phyloP scores from a whole-genome alignment of 2,329 filamentous ascomycete genomes.

The Rugonectria rugulosa region DNA sequence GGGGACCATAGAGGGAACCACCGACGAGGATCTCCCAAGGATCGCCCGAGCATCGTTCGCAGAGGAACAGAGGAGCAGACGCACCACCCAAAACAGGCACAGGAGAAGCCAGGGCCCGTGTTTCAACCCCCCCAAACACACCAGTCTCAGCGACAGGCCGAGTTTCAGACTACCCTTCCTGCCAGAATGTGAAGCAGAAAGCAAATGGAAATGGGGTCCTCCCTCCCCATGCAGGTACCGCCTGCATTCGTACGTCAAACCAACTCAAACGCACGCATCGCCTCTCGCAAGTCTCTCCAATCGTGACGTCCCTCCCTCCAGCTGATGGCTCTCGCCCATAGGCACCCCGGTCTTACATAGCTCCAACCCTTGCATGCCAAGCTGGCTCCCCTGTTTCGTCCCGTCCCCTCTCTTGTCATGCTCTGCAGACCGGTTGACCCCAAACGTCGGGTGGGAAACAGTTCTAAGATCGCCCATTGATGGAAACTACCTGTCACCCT shows the following conservation, averaged over 20 bases:
- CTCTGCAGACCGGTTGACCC: slow-evolving; percentile 12
- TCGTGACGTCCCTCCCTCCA: not conserved
- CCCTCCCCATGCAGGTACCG: slow-evolving; percentile 1
- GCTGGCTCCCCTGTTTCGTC: not conserved
- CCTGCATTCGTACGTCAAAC: slow-evolving; percentile 7
- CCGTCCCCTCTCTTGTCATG: not conserved
- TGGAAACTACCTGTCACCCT: not conserved
- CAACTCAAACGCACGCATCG: not conserved
- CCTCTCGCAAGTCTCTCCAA: not conserved
- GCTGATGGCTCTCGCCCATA: slow-evolving; percentile 8
- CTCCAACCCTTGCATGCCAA: too few relatives aligned
- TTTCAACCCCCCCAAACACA: slow-evolving; percentile 19
- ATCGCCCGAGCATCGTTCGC: slow-evolving; percentile 7
- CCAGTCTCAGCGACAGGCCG: not conserved
- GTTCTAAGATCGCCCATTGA: slow-evolving; percentile 6
- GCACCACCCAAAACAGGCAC: slow-evolving; percentile 11
- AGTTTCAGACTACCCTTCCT: slow-evolving; percentile 16
- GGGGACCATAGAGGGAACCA: too few relatives aligned
- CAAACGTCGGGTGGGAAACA: not conserved
- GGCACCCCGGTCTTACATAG: not conserved
- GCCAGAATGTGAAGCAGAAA: slow-evolving; percentile 8
- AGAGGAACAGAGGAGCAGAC: too few relatives aligned
- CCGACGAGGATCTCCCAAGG: slow-evolving; percentile 6
- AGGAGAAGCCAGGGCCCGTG: slow-evolving; percentile 9
- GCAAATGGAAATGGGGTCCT: not conserved